Conservation (phyloP, 2,329 filamentous ascomycete genomes). For the Lecanosticta acicola region DNA sequence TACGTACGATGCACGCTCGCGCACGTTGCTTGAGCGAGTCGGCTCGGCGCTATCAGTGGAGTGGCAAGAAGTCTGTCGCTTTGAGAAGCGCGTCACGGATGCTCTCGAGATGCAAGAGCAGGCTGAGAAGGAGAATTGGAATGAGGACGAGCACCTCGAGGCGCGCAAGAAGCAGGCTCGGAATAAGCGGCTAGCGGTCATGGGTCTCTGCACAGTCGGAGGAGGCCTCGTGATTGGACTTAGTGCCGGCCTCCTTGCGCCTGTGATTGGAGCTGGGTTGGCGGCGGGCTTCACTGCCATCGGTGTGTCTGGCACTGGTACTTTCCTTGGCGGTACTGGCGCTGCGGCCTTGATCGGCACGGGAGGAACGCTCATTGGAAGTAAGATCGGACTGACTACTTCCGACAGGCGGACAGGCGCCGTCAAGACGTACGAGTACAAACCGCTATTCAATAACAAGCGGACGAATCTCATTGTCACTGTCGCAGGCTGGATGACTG, state of each 20-base stretch:
- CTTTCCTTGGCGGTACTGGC: constrained; percentile 84
- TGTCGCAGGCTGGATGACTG: constrained; percentile 96
- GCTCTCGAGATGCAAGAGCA: constrained; percentile 96
- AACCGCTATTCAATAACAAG: constrained; percentile 96
- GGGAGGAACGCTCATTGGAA: constrained; percentile 75
- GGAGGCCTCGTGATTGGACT: constrained; percentile 92
- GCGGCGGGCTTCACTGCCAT: constrained; percentile 94
- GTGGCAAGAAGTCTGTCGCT: constrained; percentile 91
- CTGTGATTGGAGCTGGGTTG: constrained; percentile 87
- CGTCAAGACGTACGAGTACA: constrained; percentile 94
- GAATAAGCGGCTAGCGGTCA: constrained; percentile 82
- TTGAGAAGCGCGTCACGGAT: constrained; percentile 95
- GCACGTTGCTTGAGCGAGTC: constrained; percentile 75
- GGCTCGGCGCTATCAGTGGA: constrained; percentile 73
- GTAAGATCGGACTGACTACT: constrained; percentile 78
- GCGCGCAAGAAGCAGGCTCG: constrained; percentile 71
- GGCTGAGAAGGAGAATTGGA: constrained; percentile 93
- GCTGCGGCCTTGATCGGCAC: constrained; percentile 93
- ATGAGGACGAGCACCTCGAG: constrained; percentile 92
- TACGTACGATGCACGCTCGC: constrained; percentile 82
- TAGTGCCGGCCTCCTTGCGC: constrained; percentile 84
- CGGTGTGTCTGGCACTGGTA: constrained; percentile 79
- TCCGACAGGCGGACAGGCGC: constrained; percentile 83
- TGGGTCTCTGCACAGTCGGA: constrained; percentile 94
- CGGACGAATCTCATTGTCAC: constrained; percentile 92